Conservation (phyloP, 106 monocot species). For the Phalaenopsis equestris region DNA sequence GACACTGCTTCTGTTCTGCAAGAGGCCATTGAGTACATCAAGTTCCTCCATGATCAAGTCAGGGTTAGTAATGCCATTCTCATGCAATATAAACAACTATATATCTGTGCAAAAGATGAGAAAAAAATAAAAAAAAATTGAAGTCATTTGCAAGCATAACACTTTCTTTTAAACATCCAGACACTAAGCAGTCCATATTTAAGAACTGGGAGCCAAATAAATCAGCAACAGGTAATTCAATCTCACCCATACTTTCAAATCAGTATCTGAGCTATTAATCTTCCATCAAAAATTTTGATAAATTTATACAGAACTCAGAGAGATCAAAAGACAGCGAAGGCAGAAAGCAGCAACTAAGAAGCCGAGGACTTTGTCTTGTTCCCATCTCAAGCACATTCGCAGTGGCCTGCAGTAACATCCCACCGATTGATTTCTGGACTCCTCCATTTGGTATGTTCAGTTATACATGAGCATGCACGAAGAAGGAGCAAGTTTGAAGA, state of each 20-base stretch:
- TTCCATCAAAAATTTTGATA: background rate
- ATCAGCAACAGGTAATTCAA: background rate
- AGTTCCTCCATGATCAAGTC: constrained; percentile 22
- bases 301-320: background rate
- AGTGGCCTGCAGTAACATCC: constrained; percentile 5
- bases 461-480: background rate
- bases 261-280: background rate
- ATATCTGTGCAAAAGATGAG: background rate
- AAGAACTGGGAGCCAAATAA: background rate
- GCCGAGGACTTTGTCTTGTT: constrained; percentile 75
- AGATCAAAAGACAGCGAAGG: constrained; percentile 23
- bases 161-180: background rate
- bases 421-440: constrained; percentile 2
- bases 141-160: background rate
- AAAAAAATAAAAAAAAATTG: background rate
- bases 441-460: background rate
- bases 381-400: constrained; percentile 59
- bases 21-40: constrained; percentile 25
- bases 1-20: constrained; percentile 22
- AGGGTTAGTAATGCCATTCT: constrained; percentile 6
- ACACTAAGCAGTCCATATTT: constrained; percentile 4
- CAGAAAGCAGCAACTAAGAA: constrained; percentile 58
- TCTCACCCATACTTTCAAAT: background rate
- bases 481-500: background rate
- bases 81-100: background rate